These are phyloP conservation scores for Termitomyces sp. DNA, from an alignment of 768 basidiomycete species.

Conservation along the genomic window DNA sequence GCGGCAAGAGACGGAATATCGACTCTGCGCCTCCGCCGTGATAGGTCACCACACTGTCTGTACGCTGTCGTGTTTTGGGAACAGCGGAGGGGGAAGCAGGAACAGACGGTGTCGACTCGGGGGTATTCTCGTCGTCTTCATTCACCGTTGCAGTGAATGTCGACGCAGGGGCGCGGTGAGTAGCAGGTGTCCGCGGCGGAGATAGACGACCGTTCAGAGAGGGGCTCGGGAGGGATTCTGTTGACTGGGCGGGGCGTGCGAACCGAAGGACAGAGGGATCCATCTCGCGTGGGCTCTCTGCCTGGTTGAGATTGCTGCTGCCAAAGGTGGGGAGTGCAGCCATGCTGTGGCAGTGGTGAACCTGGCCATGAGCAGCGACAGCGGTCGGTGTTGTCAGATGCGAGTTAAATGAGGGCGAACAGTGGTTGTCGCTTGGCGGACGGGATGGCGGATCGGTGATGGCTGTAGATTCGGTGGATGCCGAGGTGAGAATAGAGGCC, in stretches of 20 bases:
- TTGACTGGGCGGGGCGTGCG: conserved; percentile 70
- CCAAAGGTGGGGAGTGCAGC: conserved; percentile 28
- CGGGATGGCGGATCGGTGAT: conserved; percentile 47
- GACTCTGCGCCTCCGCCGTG: conserved; percentile 79
- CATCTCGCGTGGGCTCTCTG: conserved; percentile 49
- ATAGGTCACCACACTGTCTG: conserved; percentile 58
- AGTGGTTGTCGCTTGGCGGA: conserved; percentile 25
- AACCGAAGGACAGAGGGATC: conserved; percentile 74
- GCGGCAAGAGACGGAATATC: conserved; percentile 92
- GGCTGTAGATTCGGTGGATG: conserved; percentile 39
- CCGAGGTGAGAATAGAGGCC: conserved; percentile 37
- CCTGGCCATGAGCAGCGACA: conserved; percentile 15
- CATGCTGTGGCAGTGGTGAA: conserved; percentile 24
- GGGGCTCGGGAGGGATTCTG: conserved; percentile 54
- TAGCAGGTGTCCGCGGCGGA: conserved; percentile 21
- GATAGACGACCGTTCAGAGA: conserved; percentile 23
- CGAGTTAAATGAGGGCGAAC: conserved; percentile 2
- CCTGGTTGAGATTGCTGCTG: conserved; percentile 13
- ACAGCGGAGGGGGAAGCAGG: not conserved
- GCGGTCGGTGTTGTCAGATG: conserved; percentile 22
- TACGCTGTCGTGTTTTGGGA: conserved; percentile 25
- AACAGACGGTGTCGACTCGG: conserved; percentile 6
- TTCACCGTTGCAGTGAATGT: conserved; percentile 9
- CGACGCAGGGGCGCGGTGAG: conserved; percentile 7
- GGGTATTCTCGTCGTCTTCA: conserved; percentile 8